These are phyloP conservation scores for Diutina siamensis DNA, from an alignment of 1,139 yeast species.

Conservation along the genomic window DNA sequence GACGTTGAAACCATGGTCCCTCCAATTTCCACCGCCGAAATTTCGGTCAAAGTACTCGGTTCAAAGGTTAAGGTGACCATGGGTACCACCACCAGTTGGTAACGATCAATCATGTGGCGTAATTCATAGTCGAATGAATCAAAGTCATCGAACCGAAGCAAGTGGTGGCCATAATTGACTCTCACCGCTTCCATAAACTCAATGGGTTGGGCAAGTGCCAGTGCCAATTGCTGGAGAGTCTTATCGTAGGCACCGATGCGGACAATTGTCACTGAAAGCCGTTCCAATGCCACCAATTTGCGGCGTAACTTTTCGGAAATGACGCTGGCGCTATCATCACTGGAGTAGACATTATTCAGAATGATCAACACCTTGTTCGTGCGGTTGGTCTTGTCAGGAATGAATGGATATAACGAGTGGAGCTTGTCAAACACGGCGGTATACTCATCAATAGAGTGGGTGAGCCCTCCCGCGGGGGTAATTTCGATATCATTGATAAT, in stretches of 20 bases:
- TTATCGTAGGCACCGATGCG: background rate
- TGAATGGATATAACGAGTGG: constrained; percentile 5
- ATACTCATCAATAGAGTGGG: background rate
- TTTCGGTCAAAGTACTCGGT: background rate
- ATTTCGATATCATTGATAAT: background rate
- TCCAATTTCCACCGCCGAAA: background rate
- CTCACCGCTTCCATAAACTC: background rate
- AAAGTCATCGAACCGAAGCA: constrained; percentile 1
- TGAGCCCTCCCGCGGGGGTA: background rate
- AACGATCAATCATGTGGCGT: background rate
- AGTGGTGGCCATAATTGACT: background rate
- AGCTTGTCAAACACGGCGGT: constrained; percentile 3
- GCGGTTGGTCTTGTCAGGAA: constrained; percentile 2
- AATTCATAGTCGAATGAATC: constrained; percentile 1
- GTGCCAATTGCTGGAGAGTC: background rate
- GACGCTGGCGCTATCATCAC: background rate
- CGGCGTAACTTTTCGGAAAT: background rate
- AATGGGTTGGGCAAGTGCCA: background rate
- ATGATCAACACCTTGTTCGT: constrained; percentile 4
- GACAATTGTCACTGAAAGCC: background rate
- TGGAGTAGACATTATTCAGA: background rate
- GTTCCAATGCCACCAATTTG: background rate
- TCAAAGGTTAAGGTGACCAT: background rate
- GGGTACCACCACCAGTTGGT: constrained; percentile 4
- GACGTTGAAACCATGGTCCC: background rate